Conservation (phyloP, 176 grass and related monocot genomes). For the Oryza glaberrima region DNA sequence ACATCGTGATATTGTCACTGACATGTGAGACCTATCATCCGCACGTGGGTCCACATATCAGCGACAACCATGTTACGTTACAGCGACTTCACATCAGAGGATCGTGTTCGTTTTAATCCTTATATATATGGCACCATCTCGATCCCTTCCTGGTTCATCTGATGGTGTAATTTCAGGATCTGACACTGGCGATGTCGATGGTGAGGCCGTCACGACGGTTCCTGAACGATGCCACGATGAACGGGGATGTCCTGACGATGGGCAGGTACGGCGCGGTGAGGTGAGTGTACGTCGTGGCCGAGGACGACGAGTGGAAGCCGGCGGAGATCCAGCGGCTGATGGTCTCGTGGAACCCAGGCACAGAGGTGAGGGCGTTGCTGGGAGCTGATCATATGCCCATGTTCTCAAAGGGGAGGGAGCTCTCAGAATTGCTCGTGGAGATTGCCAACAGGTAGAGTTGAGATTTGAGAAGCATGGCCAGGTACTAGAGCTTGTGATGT, state of each 20-base stretch:
- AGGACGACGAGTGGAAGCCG: slow-evolving; percentile 29
- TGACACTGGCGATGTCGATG: slow-evolving; percentile 29
- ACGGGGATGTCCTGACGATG: neutral
- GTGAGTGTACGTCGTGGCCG: slow-evolving; percentile 38
- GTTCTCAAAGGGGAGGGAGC: slow-evolving; percentile 41
- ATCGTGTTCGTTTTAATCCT: too few species aligned
- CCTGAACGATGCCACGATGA: slow-evolving; percentile 24
- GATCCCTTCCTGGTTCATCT: too few species aligned
- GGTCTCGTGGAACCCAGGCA: slow-evolving; percentile 34
- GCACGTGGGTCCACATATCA: too few species aligned
- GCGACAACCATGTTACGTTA: too few species aligned
- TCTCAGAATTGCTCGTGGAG: slow-evolving; percentile 32
- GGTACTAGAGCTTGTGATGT: neutral
- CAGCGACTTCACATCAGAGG: too few species aligned
- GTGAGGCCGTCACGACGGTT: slow-evolving; percentile 23
- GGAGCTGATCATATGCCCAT: slow-evolving; percentile 59
- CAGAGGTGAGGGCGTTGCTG: slow-evolving; percentile 34
- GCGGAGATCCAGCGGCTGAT: slow-evolving; percentile 35
- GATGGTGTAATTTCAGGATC: slow-evolving; percentile 22
- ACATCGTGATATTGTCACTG: too few species aligned
- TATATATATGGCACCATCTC: too few species aligned
- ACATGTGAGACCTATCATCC: too few species aligned
- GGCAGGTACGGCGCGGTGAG: slow-evolving; percentile 35
- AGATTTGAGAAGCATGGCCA: neutral
- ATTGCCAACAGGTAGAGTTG: slow-evolving; percentile 15